Evolutionary conservation across 2,329 filamentous ascomycete species (phyloP), one percentile per base, ranked within the genome.

Genomic region (Arthrobotrys conoides): DNA sequence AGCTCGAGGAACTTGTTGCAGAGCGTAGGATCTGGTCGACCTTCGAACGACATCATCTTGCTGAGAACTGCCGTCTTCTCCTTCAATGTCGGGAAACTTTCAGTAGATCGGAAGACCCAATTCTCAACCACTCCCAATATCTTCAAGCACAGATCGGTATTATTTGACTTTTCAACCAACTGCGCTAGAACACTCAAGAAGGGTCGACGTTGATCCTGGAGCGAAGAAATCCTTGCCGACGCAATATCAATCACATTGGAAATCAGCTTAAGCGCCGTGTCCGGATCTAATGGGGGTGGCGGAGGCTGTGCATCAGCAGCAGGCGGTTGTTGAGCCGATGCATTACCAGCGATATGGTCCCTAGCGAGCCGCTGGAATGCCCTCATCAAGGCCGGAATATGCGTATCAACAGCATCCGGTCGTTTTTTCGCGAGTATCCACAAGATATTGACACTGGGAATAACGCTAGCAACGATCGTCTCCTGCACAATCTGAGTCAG

Each of bases 11-110:
- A 99, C 83, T 95, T 95, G 81, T 91, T 94, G 72, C 99, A 87
- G 86, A 99, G 91, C 0, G 91, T 93, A 36, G 91, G 89, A 83
- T 98, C 95, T 30, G 88, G 86, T 46, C 96, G 89, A 72, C 93
- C 90, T 85, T 99, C 96, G 81, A 99, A 99, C 0, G 94, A 91
- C 16, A 98, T 87, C 96, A 99, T 99, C 86, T 99, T 99, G 82
- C 97, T 94, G n/a, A 99, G 86, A 0, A 99, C 96, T 0, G 96
- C 96, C 0, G 95, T 98, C 87, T 99, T 99, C 85, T 99, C 96
- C 84, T 99, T 99, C 0, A 99, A 88, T 0, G 96, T 99, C 0
- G 96, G 96, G 88, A 96, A 97, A 1, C 94, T 96, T 80, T 97
- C 96, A 75, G 93, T 94, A 0, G 93, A 96, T 81, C 93, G 90